Evolutionary conservation across 352 stramenopile genomes (phyloP).

Genomic region (Saprolegnia diclina): DNA sequence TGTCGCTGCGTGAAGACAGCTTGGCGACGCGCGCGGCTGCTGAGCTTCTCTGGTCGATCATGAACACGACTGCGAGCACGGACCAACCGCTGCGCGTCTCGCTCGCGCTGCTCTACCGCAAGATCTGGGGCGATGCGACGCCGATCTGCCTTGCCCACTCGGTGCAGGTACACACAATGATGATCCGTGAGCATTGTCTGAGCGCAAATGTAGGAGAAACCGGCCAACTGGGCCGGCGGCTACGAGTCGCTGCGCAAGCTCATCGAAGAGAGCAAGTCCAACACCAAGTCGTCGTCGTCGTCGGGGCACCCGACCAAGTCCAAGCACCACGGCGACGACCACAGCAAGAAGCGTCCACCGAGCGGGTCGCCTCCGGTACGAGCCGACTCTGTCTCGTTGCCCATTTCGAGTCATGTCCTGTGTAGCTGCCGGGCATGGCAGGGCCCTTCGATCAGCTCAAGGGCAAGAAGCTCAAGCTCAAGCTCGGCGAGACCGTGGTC

Average conservation of each 20-base stretch:
- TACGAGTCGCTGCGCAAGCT: conserved; percentile 75
- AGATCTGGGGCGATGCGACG: conserved; percentile 77
- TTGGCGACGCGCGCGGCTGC: conserved; percentile 56
- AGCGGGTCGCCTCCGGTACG: conserved; percentile 33
- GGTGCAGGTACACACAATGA: conserved; percentile 49
- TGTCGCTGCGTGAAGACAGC: conserved; percentile 68
- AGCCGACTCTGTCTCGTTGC: conserved; percentile 38
- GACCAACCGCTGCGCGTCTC: conserved; percentile 73
- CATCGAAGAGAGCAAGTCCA: conserved; percentile 81
- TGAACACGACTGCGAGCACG: conserved; percentile 53
- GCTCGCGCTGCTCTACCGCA: conserved; percentile 69
- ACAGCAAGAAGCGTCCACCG: conserved; percentile 27
- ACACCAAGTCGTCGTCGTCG: neutral
- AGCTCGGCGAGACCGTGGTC: conserved; percentile 71
- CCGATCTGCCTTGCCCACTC: conserved; percentile 73
- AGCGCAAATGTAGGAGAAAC: conserved; percentile 64
- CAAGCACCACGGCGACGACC: conserved; percentile 7
- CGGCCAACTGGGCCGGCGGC: conserved; percentile 64
- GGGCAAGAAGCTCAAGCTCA: conserved; percentile 85
- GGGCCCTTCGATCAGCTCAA: conserved; percentile 57
- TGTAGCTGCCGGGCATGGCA: conserved; percentile 28
- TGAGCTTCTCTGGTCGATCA: conserved; percentile 65
- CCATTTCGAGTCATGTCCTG: conserved; percentile 16
- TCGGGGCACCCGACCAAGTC: neutral
- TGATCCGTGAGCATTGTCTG: too few relatives aligned